These are phyloP conservation scores for Brassica cretica DNA, from an alignment of 345 rosid species.

Conservation along the genomic window DNA sequence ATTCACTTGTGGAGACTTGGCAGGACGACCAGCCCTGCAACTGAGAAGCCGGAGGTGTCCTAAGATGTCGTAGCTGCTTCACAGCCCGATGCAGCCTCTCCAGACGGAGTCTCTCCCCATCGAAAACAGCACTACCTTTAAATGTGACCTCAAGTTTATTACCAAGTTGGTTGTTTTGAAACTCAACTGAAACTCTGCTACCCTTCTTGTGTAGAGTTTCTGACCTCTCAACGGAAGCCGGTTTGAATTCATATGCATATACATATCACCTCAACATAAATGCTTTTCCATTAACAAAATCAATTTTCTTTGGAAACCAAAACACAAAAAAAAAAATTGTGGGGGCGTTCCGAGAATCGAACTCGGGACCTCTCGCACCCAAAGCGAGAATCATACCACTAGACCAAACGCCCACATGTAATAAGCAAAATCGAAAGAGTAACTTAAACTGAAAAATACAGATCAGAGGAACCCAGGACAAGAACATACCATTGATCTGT, in stretches of 20 bases:
- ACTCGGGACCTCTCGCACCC: slow-evolving; percentile 94
- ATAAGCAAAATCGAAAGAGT: neutral
- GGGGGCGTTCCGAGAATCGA: slow-evolving; percentile 79
- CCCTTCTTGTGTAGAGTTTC: slow-evolving; percentile 73
- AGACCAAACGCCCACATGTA: slow-evolving; percentile 65
- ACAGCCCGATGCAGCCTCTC: slow-evolving; percentile 80
- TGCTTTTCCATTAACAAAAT: neutral
- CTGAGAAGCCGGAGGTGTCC: neutral
- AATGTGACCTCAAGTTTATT: slow-evolving; percentile 64
- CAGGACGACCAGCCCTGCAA: slow-evolving; percentile 41
- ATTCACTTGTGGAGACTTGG: slow-evolving; percentile 46
- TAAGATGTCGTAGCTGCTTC: slow-evolving; percentile 62
- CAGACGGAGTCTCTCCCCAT: slow-evolving; percentile 65
- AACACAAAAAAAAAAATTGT: neutral
- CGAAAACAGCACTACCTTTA: slow-evolving; percentile 83
- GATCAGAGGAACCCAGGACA: slow-evolving; percentile 70
- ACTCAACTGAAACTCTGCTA: slow-evolving; percentile 75
- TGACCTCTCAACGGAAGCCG: slow-evolving; percentile 80
- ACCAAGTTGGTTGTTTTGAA: slow-evolving; percentile 77
- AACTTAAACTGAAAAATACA: slow-evolving; percentile 74
- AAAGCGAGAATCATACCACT: slow-evolving; percentile 95
- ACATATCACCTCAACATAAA: neutral
- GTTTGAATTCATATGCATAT: slow-evolving; percentile 75
- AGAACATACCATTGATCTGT: slow-evolving; percentile 84
- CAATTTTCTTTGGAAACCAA: neutral